A percentile compares a stretch with the other conserved stretches of the same genome.
Evolutionary conservation across 179 eudicot genomes (phyloP).

Genomic region (Silene vulgaris): DNA sequence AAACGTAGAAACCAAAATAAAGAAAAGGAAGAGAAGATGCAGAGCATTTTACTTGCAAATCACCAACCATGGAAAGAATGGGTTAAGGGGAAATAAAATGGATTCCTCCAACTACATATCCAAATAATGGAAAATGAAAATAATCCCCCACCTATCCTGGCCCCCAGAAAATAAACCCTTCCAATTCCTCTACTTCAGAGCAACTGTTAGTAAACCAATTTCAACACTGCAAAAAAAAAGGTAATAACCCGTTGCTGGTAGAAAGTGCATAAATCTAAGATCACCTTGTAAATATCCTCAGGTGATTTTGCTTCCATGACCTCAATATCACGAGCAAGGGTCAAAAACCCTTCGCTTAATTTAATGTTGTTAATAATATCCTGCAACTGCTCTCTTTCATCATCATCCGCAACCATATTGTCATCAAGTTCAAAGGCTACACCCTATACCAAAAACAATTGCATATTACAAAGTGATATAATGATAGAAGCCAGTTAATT

Average conservation of each 20-base stretch:
- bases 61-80: not conserved
- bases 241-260: not conserved
- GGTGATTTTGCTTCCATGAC: slow-evolving; percentile 99
- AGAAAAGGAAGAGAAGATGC: not conserved
- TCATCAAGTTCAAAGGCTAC: slow-evolving; percentile 79
- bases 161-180: not conserved
- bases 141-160: not conserved
- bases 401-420: slow-evolving; percentile 54
- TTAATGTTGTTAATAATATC: slow-evolving; percentile 70
- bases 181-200: not conserved
- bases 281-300: slow-evolving; percentile 91
- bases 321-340: slow-evolving; percentile 98
- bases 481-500: not conserved
- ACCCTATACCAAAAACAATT: slow-evolving; percentile 41
- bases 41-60: slow-evolving; percentile 7
- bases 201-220: not conserved
- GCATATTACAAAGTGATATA: not conserved
- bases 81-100: not conserved
- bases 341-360: slow-evolving; percentile 87
- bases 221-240: not conserved
- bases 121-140: not conserved
- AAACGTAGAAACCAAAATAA: not conserved
- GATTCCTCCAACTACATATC: not conserved
- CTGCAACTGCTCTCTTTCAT: slow-evolving; percentile 68
- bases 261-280: not conserved